Evolutionary conservation across 73 alveolate species (phyloP), one percentile per base, ranked within the genome.

Genomic region (Effrenium voratum): DNA sequence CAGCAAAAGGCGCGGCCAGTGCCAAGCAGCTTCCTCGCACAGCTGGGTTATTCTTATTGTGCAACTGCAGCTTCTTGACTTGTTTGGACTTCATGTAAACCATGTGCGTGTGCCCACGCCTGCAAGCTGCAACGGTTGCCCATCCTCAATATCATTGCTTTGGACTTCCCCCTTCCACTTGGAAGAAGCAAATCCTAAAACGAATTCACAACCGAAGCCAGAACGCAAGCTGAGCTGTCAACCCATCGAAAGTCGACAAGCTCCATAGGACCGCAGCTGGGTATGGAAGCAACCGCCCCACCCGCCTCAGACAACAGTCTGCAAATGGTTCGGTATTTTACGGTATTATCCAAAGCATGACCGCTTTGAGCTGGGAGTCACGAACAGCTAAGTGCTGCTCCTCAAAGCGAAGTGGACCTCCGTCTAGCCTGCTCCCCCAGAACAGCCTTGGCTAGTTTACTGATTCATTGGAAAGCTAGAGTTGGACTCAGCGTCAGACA

Each of bases 171-270:
- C 72, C n/a, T 22, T 22, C 16, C 16, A 1, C 3, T 22, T 57
- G 72, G 16, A 22, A 22, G 72, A 57, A 57, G 16, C n/a, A 57
- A 57, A 57, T 22, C 28, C 72, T 57, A 1, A 2, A 30, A 30
- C n/a, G n/a, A n/a, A n/a, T n/a, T n/a, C n/a, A n/a, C n/a, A n/a
- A n/a, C n/a, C n/a, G n/a, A n/a, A n/a, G n/a, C n/a, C n/a, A n/a
- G n/a, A n/a, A n/a, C n/a, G n/a, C n/a, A n/a, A n/a, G n/a, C n/a
- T n/a, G n/a, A n/a, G n/a, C n/a, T n/a, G n/a, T n/a, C n/a, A 32
- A 49, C 96, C 96, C 96, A 90, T 90, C 96, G 52, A 44, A 45
- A 70, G 63, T 90, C 96, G 38, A 90, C 77, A 36, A 90, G 96
- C 86, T 90, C 75, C 96, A 66, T 44, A 22, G 96, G 96, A 28